Conservation (phyloP, 768 basidiomycete species). For the Mycena latifolia region DNA sequence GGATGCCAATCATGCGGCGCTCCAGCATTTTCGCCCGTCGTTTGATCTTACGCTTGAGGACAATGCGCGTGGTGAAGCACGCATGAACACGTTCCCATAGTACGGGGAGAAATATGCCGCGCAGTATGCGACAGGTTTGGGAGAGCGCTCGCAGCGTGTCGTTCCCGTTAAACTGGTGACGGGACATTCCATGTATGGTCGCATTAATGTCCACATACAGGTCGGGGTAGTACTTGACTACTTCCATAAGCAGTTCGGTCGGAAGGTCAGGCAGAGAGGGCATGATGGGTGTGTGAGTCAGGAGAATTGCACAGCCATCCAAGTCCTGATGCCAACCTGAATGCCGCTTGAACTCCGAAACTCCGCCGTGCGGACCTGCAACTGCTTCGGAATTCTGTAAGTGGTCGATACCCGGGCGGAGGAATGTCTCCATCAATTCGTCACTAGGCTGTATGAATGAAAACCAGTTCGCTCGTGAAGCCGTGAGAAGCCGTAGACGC, state of each 20-base stretch:
- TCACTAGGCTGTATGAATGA: too few relatives aligned
- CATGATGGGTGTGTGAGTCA: too few relatives aligned
- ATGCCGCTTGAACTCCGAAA: too few relatives aligned
- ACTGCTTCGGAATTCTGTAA: too few relatives aligned
- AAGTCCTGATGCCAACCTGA: too few relatives aligned
- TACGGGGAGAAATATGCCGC: constrained; percentile 14
- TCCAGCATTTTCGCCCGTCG: constrained; percentile 22
- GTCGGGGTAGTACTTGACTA: constrained; percentile 12
- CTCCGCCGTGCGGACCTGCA: too few relatives aligned
- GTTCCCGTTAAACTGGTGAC: constrained; percentile 5
- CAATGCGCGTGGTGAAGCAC: not conserved
- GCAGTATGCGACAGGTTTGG: constrained; percentile 14
- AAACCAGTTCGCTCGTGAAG: too few relatives aligned
- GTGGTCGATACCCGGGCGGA: too few relatives aligned
- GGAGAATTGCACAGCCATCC: too few relatives aligned
- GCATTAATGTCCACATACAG: not conserved
- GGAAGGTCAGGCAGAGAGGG: too few relatives aligned
- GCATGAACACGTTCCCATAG: constrained; percentile 20
- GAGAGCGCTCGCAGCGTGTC: constrained; percentile 20
- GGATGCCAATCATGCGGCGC: constrained; percentile 23
- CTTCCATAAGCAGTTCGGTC: constrained; percentile 28
- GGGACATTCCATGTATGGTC: not conserved
- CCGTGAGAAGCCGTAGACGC: too few relatives aligned
- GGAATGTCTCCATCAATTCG: too few relatives aligned
- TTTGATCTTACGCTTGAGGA: constrained; percentile 10